A percentile compares a stretch with the other conserved stretches of the same genome.
phyloP scores from a whole-genome alignment of 495 filamentous ascomycete species.

The Penicillium turbatum region DNA sequence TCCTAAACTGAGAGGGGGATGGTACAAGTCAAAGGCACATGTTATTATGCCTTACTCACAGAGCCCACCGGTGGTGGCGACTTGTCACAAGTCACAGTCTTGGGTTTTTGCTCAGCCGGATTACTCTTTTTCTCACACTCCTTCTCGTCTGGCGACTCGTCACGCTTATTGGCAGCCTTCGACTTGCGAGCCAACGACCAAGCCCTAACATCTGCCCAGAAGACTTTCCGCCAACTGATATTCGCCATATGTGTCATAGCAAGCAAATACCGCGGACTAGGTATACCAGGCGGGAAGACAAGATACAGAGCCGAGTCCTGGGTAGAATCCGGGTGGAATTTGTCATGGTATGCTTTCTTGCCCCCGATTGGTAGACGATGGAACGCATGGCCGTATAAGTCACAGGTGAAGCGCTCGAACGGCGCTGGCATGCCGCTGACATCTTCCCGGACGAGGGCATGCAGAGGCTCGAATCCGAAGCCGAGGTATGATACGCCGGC shows the following conservation, averaged over 20 bases:
- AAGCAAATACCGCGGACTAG: constrained; percentile 28
- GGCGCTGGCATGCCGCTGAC: constrained; percentile 27
- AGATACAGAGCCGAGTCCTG: constrained; percentile 34
- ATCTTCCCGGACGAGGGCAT: constrained; percentile 20
- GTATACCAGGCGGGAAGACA: constrained; percentile 34
- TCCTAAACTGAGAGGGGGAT: no score
- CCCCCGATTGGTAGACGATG: constrained; percentile 32
- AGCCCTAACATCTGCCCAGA: constrained; percentile 20
- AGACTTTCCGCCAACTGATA: constrained; percentile 30
- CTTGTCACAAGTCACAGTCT: background rate
- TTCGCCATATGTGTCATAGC: constrained; percentile 41
- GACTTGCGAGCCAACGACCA: constrained; percentile 4
- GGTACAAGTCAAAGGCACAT: background rate
- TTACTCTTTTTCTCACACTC: background rate
- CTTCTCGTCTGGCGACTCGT: background rate
- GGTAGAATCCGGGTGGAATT: constrained; percentile 33
- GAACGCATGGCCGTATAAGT: constrained; percentile 29
- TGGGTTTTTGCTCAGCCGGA: background rate
- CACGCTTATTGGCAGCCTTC: background rate
- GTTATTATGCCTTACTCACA: background rate
- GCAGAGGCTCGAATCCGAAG: constrained; percentile 39
- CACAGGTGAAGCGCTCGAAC: constrained; percentile 25
- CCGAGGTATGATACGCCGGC: constrained; percentile 34
- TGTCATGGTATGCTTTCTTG: constrained; percentile 44
- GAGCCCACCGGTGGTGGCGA: background rate